Evolutionary conservation across 345 rosid genomes (phyloP), one percentile per base, ranked within the genome.

Genomic region (Heritiera littoralis): DNA sequence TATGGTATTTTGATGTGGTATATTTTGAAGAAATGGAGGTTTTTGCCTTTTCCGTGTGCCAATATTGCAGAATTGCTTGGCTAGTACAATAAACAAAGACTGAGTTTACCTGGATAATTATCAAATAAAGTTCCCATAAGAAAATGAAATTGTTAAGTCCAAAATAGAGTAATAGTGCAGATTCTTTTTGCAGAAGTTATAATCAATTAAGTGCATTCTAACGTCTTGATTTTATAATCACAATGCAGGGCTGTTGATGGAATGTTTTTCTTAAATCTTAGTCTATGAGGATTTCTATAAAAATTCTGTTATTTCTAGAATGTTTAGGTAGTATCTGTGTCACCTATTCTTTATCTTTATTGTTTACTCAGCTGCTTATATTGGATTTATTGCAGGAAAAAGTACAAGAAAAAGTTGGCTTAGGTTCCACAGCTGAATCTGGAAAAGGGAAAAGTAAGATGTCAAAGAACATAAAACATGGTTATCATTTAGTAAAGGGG

Each of bases 371-470:
- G 20, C 20, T 5, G 11, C 11, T 6, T 28, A 15, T 32, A 49
- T 30, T 65, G 48, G 48, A 13, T 43, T 72, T 41, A 23, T 51
- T 66, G 71, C 86, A 93, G 98, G 96, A 90, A 81, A 93, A 89
- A 78, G 92, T 75, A 67, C 86, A 93, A 97, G 95, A 90, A 81
- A 95, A 89, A 79, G 91, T 93, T 60, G 91, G 97, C 82, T 61
- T 92, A 71, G 87, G 94, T 35, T 81, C 94, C 70, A 74, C 80
- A 49, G 75, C 86, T 43, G 98, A 92, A 71, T 90, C 97, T 40
- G 93, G 99, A 65, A 93, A 91, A 86, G 98, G 98, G 15, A 95
- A 90, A 86, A 93, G 99, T 81, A 93, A 91, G 92, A 79, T 88
- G 87, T 87, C 93, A 7, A 92, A 92, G 86, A 81, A 86, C 77